Evolutionary conservation across 176 grass and related monocot genomes (phyloP).

Genomic region (Olyra latifolia): DNA sequence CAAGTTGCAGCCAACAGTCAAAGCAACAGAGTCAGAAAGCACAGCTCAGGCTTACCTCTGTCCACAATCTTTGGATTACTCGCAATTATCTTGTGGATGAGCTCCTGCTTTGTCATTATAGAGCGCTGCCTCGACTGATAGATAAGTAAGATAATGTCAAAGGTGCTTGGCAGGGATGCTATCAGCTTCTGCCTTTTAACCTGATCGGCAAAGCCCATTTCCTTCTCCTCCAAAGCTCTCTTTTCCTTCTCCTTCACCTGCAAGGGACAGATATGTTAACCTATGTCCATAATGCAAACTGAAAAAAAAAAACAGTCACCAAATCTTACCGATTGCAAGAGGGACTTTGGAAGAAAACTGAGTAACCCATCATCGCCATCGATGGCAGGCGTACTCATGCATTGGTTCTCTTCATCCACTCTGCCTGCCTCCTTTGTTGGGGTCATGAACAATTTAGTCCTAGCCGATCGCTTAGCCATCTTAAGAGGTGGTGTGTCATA

Average conservation of each 20-base stretch:
- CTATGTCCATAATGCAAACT: background rate
- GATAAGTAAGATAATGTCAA: slow-evolving; percentile 59
- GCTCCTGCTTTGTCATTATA: slow-evolving; percentile 77
- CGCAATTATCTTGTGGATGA: slow-evolving; percentile 71
- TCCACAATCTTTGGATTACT: slow-evolving; percentile 65
- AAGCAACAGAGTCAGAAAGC: background rate
- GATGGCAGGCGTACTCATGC: background rate
- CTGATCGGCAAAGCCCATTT: slow-evolving; percentile 43
- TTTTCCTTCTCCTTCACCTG: slow-evolving; percentile 76
- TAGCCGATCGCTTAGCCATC: slow-evolving; percentile 47
- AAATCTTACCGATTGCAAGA: slow-evolving; percentile 69
- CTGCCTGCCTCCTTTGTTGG: slow-evolving; percentile 49
- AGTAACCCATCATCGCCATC: slow-evolving; percentile 45
- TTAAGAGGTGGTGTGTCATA: slow-evolving; percentile 36
- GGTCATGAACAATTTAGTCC: slow-evolving; percentile 72
- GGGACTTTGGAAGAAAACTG: slow-evolving; percentile 68
- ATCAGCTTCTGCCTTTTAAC: slow-evolving; percentile 72
- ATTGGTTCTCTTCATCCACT: slow-evolving; percentile 32
- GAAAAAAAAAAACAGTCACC: background rate
- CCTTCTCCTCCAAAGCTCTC: slow-evolving; percentile 52
- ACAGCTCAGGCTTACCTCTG: slow-evolving; percentile 41
- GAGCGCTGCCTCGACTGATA: slow-evolving; percentile 67
- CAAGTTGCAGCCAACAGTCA: background rate
- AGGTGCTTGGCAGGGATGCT: slow-evolving; percentile 59
- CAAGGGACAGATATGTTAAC: slow-evolving; percentile 15